Conservation (phyloP, 2,329 filamentous ascomycete species). For the Microcyclospora pomicola region DNA sequence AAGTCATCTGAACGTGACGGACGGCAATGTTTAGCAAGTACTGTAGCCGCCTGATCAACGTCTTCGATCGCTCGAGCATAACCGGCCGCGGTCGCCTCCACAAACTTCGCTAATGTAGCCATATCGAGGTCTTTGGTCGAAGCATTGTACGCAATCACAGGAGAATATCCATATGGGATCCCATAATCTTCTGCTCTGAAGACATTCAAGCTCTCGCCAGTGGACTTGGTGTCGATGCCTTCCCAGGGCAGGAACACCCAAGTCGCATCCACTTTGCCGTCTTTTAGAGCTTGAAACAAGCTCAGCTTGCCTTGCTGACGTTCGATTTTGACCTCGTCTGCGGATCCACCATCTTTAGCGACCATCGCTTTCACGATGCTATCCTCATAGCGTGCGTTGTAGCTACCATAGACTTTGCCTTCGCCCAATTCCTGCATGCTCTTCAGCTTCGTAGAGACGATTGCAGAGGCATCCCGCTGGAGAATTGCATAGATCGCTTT, state of each 20-base stretch:
- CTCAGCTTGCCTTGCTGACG: slow-evolving; percentile 15
- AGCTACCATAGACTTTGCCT: slow-evolving; percentile 19
- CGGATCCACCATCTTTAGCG: slow-evolving; percentile 14
- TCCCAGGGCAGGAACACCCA: slow-evolving; percentile 24
- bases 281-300: slow-evolving; percentile 17
- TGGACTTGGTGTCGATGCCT: slow-evolving; percentile 17
- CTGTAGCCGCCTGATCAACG: slow-evolving; percentile 8
- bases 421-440: slow-evolving; percentile 14
- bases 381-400: slow-evolving; percentile 22
- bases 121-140: slow-evolving; percentile 5
- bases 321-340: slow-evolving; percentile 12
- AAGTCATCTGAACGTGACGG: slow-evolving; percentile 14
- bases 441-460: slow-evolving; percentile 14
- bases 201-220: slow-evolving; percentile 10
- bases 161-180: slow-evolving; percentile 21
- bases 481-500: slow-evolving; percentile 23
- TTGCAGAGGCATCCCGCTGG: slow-evolving; percentile 20
- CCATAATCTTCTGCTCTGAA: slow-evolving; percentile 16
- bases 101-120: slow-evolving; percentile 14
- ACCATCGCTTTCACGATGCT: slow-evolving; percentile 18
- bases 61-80: slow-evolving; percentile 15
- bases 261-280: slow-evolving; percentile 18
- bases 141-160: slow-evolving; percentile 18
- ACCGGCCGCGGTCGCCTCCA: slow-evolving; percentile 16
- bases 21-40: slow-evolving; percentile 7